Base-by-base conservation (phyloP, 2,329 filamentous ascomycete species). In the Phialophora verrucosa region DNA sequence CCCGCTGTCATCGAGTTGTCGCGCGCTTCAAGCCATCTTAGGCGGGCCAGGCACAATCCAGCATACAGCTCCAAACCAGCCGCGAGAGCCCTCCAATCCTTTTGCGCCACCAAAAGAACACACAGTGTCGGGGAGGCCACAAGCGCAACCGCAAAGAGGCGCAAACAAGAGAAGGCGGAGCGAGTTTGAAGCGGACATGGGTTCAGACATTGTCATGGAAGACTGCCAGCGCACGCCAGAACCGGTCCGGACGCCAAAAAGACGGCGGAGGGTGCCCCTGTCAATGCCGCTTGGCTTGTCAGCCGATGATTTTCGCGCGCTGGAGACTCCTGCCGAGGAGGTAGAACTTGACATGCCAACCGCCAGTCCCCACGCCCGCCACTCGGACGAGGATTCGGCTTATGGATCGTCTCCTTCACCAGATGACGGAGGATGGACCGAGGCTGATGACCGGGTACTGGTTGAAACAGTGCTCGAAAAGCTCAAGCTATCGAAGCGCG, bases 401-500 rank as follows among this genome's bases (percentile, higher is more conserved):
- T 68, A 69, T 31, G 69, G 65, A 23, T 60, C 66, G 47, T 68
- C 72, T 51, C 47, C 50, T 27, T 61, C 47, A 32, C 63, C 63
- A 47, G 67, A 58, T 17, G 62, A 64, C 47, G 63, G 64, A 63
- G 73, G 68, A 17, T 82, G 80, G 80, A 75, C 77, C 6, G 69
- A 75, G 4, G 76, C 78, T 42, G 79, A 82, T 67, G 81, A 83
- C 64, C 74, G 76, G 51, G 73, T 74, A 11, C 75, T 83, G 35
- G 76, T 83, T 32, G 75, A 80, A 55, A 69, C 80, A 3, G 80
- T 83, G 8, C 77, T 83, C 1, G 77, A 79, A 38, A 82, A 81
- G 61, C 75, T 82, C 31, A 75, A 77, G 31, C 75, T 82, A 4
- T 80, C 79, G 31, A 75, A 77, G 58, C 73, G 73, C 58, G 79